Base-by-base conservation (phyloP, 352 stramenopile species). In the Phytophthora tentaculata region DNA sequence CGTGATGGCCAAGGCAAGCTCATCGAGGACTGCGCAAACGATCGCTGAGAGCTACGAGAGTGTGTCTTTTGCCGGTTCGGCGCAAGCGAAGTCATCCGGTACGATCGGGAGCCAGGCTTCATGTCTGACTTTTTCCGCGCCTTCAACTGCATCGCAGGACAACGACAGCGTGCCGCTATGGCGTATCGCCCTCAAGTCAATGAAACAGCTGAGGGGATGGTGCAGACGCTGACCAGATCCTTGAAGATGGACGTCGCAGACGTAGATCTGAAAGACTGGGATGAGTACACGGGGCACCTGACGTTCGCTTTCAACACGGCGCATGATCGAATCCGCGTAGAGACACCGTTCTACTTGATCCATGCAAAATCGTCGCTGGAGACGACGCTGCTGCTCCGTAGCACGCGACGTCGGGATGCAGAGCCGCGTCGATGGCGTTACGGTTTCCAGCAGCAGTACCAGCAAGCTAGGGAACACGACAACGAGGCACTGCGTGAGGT, bases 301-400 rank as follows among this genome's bases (percentile, higher is more conserved):
- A 60, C 61, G 6, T 75, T 81, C 28, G 61, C 74, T 0, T 12
- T 81, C 0, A 81, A 74, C 5, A 57, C 67, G 10, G 48, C 59
- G 4, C 28, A 32, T 9, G 28, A 32, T 13, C 22, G 56, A 2
- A 52, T 61, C 49, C 61, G 61, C 2, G 43, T 23, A 5, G 35
- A 63, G 8, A 63, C 61, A 2, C 61, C 61, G 0, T 59, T 59
- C 14, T 63, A 58, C 26, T 4, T 57, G 7, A 6, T 22, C 1
- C 45, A 61, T 19, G 24, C 55, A 8, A 26, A 50, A 59, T 64
- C 61, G 2, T 64, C 61, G 4, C 16, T 71, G 9, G 56, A 71
- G 19, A 57, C 69, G 3, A 23, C 35, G 10, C 2, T 64, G 0
- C 26, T 52, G 17, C 4, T 67, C 0, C 24, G 51, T 9, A 45